Evolutionary conservation across 2,329 filamentous ascomycete genomes (phyloP), one percentile per base, ranked within the genome.

Genomic region (Cercospora janseana): DNA sequence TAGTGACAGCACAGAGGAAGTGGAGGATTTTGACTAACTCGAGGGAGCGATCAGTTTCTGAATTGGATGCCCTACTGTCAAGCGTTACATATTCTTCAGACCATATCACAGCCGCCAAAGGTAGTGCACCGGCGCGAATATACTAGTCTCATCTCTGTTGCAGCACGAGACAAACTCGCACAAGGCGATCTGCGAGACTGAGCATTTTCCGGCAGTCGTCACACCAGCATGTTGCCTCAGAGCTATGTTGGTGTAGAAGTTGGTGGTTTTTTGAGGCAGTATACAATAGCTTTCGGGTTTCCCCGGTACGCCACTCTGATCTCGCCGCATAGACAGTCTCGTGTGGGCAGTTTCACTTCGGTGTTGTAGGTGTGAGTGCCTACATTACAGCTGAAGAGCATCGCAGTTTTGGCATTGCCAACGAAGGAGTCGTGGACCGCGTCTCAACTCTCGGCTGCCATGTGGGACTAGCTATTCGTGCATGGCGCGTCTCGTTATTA

Each of bases 21-120:
- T 50, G 13, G 59, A 56, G n/a, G 38, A 52, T 8, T 53, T 55
- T 9, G 53, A 55, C 16, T 49, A 55, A 31, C 32, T 46, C n/a
- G 31, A 42, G 1, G 51, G 49, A 21, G 51, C 46, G 6, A 34
- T 37, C 20, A 26, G 29, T 46, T 40, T 23, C 26, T 35, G 45
- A 44, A 35, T 40, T 13, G 40, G 32, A 49, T 41, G 20, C 31
- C 38, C 20, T 7, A 16, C n/a, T 18, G 15, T 21, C 41, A 18
- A 26, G 28, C 28, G 27, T 49, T 46, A 32, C 42, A 32, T 47
- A 29, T 32, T 50, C 21, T 10, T 31, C 34, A 32, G 8, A 26
- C 10, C 28, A 32, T 20, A 10, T 12, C n/a, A 24, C 31, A 43
- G 13, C 35, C 13, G 34, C 24, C 21, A 28, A 49, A 45, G 51